Conservation (phyloP, 108 stramenopile genomes). For the Cyclostephanos tholiformis region DNA sequence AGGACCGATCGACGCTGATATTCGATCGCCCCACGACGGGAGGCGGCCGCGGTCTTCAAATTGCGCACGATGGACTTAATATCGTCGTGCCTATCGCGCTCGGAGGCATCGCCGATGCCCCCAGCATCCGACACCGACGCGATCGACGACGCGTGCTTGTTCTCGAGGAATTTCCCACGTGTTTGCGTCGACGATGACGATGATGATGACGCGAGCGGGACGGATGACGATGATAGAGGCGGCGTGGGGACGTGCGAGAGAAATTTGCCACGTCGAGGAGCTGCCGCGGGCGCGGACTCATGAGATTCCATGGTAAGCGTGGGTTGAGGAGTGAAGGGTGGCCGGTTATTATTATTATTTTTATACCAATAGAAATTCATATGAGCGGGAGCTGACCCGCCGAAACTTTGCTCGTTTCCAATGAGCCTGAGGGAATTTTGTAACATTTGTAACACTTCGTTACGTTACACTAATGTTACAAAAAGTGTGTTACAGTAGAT, state of each 20-base stretch:
- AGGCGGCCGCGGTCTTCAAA: slow-evolving; percentile 19
- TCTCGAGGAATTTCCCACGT: slow-evolving; percentile 36
- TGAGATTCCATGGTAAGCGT: not conserved
- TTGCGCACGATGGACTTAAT: slow-evolving; percentile 9
- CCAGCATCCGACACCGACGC: not conserved
- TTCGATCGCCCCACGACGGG: slow-evolving; percentile 14
- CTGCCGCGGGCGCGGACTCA: not conserved
- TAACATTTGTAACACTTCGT: too few species aligned
- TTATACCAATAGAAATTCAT: too few species aligned
- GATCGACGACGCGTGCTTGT: slow-evolving; percentile 3
- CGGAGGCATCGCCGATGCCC: not conserved
- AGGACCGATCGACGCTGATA: slow-evolving; percentile 15
- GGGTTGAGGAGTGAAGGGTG: too few species aligned
- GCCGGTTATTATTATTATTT: too few species aligned
- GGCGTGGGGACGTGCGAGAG: slow-evolving; percentile 27
- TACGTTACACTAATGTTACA: too few species aligned
- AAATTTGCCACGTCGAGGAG: slow-evolving; percentile 41
- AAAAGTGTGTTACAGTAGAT: too few species aligned
- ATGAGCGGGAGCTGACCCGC: too few species aligned
- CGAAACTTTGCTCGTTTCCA: too few species aligned
- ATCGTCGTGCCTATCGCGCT: slow-evolving; percentile 1
- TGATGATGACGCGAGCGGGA: not conserved
- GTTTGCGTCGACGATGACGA: slow-evolving; percentile 15
- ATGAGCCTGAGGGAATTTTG: too few species aligned
- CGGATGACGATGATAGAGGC: not conserved